Percentiles rank a stretch among this genome's conserved stretches.
These are phyloP conservation scores for Asclepias syriaca DNA, from an alignment of 257 asterid species.

Conservation along the genomic window DNA sequence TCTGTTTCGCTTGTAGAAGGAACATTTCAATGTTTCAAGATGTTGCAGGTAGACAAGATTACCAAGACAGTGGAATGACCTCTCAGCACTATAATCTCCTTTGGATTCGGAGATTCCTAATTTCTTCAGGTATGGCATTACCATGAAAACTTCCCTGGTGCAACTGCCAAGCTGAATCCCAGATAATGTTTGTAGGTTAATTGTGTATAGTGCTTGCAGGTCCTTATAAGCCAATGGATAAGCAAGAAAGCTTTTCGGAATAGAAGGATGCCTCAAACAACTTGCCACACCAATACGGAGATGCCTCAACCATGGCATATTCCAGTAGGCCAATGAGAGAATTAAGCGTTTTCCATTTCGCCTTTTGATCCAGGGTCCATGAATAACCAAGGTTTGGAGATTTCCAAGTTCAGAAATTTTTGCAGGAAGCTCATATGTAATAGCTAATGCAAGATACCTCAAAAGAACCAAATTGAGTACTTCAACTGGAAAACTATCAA, in stretches of 20 bases:
- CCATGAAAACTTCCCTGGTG: conserved; percentile 11
- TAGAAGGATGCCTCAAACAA: conserved; percentile 12
- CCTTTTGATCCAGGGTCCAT: conserved; percentile 9
- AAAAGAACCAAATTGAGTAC: conserved; percentile 21
- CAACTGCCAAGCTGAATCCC: conserved; percentile 16
- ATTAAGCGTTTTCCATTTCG: neutral
- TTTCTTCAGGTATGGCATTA: conserved; percentile 25
- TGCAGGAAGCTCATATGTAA: conserved; percentile 16
- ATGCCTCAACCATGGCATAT: conserved; percentile 27
- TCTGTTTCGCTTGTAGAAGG: neutral
- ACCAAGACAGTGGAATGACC: neutral
- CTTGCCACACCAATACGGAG: conserved; percentile 19
- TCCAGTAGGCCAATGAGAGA: conserved; percentile 21
- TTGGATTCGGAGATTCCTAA: conserved; percentile 26
- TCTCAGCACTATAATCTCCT: neutral
- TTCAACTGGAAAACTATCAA: conserved; percentile 26
- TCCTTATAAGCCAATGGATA: neutral
- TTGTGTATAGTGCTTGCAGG: conserved; percentile 20
- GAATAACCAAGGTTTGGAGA: conserved; percentile 24
- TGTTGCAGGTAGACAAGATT: neutral
- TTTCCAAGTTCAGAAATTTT: conserved; percentile 6
- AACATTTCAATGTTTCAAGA: conserved; percentile 9
- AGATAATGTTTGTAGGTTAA: conserved; percentile 10
- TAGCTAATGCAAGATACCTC: conserved; percentile 28
- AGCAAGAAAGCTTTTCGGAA: neutral